Evolutionary conservation across 176 grass and related monocot species (phyloP).

Genomic region (Cocos nucifera): DNA sequence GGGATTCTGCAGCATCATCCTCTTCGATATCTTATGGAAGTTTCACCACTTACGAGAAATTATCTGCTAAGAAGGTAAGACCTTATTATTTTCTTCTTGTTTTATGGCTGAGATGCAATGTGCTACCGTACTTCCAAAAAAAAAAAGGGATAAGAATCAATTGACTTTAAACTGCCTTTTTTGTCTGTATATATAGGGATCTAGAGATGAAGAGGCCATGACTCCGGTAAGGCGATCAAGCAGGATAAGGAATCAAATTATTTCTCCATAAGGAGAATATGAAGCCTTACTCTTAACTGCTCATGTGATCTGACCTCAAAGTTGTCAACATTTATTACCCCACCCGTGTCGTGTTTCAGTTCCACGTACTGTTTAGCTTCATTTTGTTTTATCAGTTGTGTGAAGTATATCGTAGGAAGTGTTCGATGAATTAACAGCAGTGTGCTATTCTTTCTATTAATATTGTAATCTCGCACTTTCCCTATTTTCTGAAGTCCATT

Average conservation of each 20-base stretch:
- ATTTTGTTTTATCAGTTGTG: not conserved
- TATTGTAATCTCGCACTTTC: no score
- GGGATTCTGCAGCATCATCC: conserved; percentile 36
- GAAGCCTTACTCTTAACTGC: conserved; percentile 9
- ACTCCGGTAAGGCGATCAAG: conserved; percentile 78
- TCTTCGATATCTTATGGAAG: conserved; percentile 70
- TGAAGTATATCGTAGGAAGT: conserved; percentile 7
- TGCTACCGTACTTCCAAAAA: no score
- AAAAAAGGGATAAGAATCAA: no score
- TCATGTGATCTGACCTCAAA: not conserved
- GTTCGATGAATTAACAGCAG: conserved; percentile 27
- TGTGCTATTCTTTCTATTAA: conserved; percentile 36
- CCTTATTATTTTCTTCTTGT: not conserved
- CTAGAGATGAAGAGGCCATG: conserved; percentile 61
- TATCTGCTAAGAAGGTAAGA: conserved; percentile 67
- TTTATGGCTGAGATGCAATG: not conserved
- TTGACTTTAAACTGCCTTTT: not conserved
- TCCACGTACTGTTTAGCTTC: no score
- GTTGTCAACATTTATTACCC: no score
- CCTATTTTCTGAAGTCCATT: no score
- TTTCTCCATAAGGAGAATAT: conserved; percentile 33
- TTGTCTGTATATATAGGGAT: conserved; percentile 28
- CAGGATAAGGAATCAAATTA: conserved; percentile 45
- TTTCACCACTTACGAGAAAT: conserved; percentile 68
- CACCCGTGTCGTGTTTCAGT: no score